Conservation (phyloP, 805 yeast genomes). For the Myxozyma mucilagina region DNA sequence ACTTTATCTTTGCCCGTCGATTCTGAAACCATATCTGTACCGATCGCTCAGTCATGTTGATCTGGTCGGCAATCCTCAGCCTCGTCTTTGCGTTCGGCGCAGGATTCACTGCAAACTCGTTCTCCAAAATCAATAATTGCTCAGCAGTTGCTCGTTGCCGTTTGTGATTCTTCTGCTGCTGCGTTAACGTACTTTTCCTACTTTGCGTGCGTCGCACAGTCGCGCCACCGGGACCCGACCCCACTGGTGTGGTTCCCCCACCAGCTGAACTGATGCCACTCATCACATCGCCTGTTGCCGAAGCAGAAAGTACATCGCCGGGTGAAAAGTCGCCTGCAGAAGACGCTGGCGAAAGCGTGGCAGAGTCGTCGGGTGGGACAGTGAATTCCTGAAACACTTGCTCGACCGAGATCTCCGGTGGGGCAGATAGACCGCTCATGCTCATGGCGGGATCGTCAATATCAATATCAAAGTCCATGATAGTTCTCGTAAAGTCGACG, state of each 20-base stretch:
- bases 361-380: slow-evolving; percentile 15
- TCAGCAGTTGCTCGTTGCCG: slow-evolving; percentile 80
- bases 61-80: slow-evolving; percentile 61
- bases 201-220: slow-evolving; percentile 10
- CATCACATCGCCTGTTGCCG: not conserved
- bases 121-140: slow-evolving; percentile 64
- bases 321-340: slow-evolving; percentile 9
- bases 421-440: not conserved
- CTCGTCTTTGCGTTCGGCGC: slow-evolving; percentile 52
- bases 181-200: slow-evolving; percentile 35
- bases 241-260: not conserved
- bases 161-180: slow-evolving; percentile 46
- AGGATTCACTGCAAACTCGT: slow-evolving; percentile 69
- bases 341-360: slow-evolving; percentile 25
- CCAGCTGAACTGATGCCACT: not conserved
- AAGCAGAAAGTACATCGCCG: not conserved
- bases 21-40: slow-evolving; percentile 95
- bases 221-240: not conserved
- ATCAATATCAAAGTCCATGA: not conserved
- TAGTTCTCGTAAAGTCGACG: not conserved
- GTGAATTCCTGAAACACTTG: slow-evolving; percentile 2
- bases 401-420: slow-evolving; percentile 4
- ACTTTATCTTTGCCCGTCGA: slow-evolving; percentile 31
- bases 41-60: slow-evolving; percentile 83
- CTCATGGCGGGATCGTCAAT: not conserved